Conservation (phyloP, 768 basidiomycete genomes). For the Boletus edulis region DNA sequence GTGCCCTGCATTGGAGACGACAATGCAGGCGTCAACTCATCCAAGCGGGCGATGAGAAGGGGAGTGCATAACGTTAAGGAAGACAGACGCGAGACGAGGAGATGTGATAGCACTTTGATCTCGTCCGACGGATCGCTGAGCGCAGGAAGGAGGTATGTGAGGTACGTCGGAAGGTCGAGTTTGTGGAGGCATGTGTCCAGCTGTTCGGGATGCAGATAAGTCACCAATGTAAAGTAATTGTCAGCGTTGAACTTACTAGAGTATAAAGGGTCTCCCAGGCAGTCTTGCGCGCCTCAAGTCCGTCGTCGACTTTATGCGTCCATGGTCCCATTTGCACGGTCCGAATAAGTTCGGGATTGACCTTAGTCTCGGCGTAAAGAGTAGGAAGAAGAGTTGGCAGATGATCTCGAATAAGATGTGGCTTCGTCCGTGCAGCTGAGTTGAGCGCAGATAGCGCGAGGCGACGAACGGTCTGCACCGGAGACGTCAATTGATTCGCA, state of each 20-base stretch:
- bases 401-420: constrained; percentile 87
- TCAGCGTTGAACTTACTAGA: constrained; percentile 52
- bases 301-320: constrained; percentile 97
- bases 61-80: constrained; percentile 52
- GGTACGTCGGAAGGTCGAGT: constrained; percentile 84
- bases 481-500: not conserved
- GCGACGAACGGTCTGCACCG: constrained; percentile 76
- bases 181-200: constrained; percentile 89
- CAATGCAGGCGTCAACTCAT: constrained; percentile 79
- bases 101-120: constrained; percentile 94
- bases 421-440: constrained; percentile 93
- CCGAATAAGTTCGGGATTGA: constrained; percentile 78
- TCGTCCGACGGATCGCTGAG: constrained; percentile 91
- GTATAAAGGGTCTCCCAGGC: constrained; percentile 98
- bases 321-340: constrained; percentile 97
- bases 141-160: constrained; percentile 76
- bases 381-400: constrained; percentile 71
- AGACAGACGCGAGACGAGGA: constrained; percentile 91
- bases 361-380: constrained; percentile 80
- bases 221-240: not conserved
- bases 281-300: constrained; percentile 92
- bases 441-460: constrained; percentile 89
- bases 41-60: constrained; percentile 60
- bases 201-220: constrained; percentile 35
- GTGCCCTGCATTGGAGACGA: constrained; percentile 90